Conservation (phyloP, 2,329 filamentous ascomycete species). For the Aspergillus niger region DNA sequence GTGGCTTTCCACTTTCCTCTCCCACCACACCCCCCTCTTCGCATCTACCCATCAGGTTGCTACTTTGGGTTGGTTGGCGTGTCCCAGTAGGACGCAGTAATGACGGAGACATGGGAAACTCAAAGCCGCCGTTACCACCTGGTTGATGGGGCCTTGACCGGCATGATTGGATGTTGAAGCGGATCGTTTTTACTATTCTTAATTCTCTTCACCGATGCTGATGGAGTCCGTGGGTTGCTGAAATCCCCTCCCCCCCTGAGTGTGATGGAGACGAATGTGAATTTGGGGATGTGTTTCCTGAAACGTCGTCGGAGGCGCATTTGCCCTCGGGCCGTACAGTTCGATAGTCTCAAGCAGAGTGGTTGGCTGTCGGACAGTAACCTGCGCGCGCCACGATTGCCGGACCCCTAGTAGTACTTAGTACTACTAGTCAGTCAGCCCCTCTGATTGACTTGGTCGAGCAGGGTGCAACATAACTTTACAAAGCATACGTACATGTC, state of each 20-base stretch:
- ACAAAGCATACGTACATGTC: background rate
- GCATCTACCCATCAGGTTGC: too few species aligned
- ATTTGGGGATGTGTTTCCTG: too few species aligned
- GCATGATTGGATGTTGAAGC: constrained; percentile 1
- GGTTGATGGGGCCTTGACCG: background rate
- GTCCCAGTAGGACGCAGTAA: background rate
- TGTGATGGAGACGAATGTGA: too few species aligned
- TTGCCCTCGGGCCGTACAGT: background rate
- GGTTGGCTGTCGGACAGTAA: background rate
- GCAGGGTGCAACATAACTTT: background rate
- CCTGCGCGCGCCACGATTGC: background rate
- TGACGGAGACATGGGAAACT: constrained; percentile 9
- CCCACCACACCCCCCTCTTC: too few species aligned
- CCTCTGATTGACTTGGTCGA: too few species aligned
- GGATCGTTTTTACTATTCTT: constrained; percentile 11
- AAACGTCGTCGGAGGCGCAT: background rate
- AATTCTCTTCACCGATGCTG: constrained; percentile 9
- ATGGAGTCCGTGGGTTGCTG: background rate
- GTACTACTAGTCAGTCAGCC: too few species aligned
- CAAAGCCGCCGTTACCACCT: constrained; percentile 6
- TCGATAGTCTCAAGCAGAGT: background rate
- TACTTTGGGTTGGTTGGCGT: background rate
- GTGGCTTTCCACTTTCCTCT: background rate
- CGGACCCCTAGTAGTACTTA: too few species aligned
- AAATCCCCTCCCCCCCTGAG: background rate